Base-by-base conservation (phyloP, 176 grass and related monocot genomes). In the Thinopyrum elongatum region DNA sequence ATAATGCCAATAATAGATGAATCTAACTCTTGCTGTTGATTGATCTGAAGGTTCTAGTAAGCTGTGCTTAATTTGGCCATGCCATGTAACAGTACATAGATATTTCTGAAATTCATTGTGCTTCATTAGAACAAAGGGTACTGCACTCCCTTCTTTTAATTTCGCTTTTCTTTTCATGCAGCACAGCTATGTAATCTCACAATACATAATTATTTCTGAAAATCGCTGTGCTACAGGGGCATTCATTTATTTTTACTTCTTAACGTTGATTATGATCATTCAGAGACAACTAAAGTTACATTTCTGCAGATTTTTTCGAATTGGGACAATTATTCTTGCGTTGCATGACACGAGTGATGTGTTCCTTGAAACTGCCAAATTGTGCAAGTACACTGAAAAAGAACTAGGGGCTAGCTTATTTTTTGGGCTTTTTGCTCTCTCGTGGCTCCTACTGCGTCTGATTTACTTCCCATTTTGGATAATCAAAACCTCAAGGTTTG, bases 381-480 rank as follows among this genome's bases (percentile, higher is more conserved):
- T 99, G 76, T 99, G 91, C 92, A 99, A 99, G 76, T 99, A 99
- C 83, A 94, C 94, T 12, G 97, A 94, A 80, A 96, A 91, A 62
- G 97, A 99, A 80, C 53, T 96, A 29, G 92, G 87, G 16, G 94
- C 97, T 92, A 99, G 97, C 76, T 65, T 93, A 53, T 94, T 80
- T 82, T 99, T 99, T 38, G 97, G 97, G 65, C 90, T 97, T 69
- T 99, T 99, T 83, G 94, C 94, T 79, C 49, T 96, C 41, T 99
- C 97, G 53, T 99, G 94, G 97, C 87, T 99, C 33, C 35, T 94
- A 21, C 69, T 97, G 77, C 94, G 97, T 53, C 83, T 99, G 70
- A 67, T 99, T 84, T 99, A 99, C 92, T 99, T 99, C 66, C 97
- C 97, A 57, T 97, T 99, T 86, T 97, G 97, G 97, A 99, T 99